Evolutionary conservation across 2,329 filamentous ascomycete species (phyloP).

Genomic region (Aspergillus quadrilineatus): DNA sequence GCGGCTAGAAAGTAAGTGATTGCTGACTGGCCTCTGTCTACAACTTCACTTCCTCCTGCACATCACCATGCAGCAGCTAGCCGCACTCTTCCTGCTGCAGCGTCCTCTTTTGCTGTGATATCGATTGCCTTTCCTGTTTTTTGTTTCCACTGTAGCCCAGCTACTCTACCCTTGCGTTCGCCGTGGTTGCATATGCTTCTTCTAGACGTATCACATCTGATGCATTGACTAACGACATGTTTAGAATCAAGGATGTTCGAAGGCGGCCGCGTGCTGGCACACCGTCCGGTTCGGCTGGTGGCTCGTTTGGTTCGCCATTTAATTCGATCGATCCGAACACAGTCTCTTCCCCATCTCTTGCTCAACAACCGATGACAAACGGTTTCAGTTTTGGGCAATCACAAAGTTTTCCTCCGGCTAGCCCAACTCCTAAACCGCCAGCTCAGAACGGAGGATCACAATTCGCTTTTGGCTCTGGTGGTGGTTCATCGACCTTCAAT

Average conservation of each 20-base stretch:
- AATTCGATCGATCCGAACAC: constrained; percentile 31
- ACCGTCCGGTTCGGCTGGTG: constrained; percentile 18
- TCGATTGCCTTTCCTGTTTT: not conserved
- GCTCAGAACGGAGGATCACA: constrained; percentile 28
- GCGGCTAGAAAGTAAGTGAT: constrained; percentile 56
- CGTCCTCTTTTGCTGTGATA: not conserved
- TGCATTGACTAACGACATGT: constrained; percentile 9
- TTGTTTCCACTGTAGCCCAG: not conserved
- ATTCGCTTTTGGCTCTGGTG: constrained; percentile 32
- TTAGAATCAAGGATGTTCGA: constrained; percentile 28
- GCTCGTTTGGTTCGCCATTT: constrained; percentile 30
- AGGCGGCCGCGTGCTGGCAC: constrained; percentile 27
- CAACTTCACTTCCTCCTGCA: constrained; percentile 15
- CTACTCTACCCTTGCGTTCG: not conserved
- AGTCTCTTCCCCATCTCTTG: constrained; percentile 23
- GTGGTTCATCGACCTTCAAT: constrained; percentile 31
- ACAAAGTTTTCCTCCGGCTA: constrained; percentile 36
- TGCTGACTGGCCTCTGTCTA: constrained; percentile 19
- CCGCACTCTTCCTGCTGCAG: not conserved
- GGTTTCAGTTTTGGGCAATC: constrained; percentile 38
- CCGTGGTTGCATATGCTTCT: not conserved
- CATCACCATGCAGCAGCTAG: constrained; percentile 6
- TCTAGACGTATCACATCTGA: not conserved
- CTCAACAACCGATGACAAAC: constrained; percentile 26
- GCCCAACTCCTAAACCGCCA: constrained; percentile 22